Evolutionary conservation across 345 rosid species (phyloP).

Genomic region (Aurinia saxatilis): DNA sequence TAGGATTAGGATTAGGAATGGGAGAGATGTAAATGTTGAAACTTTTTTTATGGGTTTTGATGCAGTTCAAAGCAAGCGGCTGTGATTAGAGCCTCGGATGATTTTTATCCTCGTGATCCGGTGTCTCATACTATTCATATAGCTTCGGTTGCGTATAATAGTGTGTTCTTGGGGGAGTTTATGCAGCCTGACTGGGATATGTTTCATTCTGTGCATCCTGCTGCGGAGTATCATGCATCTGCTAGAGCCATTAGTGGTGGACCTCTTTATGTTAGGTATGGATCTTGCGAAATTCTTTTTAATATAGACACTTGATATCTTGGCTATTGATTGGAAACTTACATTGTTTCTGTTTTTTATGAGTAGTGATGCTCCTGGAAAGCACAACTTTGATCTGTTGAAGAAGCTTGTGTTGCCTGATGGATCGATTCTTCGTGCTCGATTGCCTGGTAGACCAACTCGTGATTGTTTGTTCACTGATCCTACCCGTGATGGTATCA

Average conservation of each 20-base stretch:
- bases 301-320: neutral
- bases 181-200: slow-evolving; percentile 99
- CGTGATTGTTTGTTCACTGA: slow-evolving; percentile 76
- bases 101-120: slow-evolving; percentile 89
- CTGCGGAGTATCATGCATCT: slow-evolving; percentile 91
- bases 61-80: slow-evolving; percentile 94
- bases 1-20: neutral
- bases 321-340: neutral
- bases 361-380: slow-evolving; percentile 87
- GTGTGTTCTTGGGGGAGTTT: slow-evolving; percentile 81
- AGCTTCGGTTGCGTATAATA: slow-evolving; percentile 82
- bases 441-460: slow-evolving; percentile 90
- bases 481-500: slow-evolving; percentile 79
- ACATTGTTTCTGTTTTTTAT: slow-evolving; percentile 4
- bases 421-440: slow-evolving; percentile 79
- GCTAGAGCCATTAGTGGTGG: slow-evolving; percentile 97
- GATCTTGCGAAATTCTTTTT: neutral
- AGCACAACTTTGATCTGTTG: slow-evolving; percentile 72
- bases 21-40: neutral
- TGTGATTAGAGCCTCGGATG: slow-evolving; percentile 87
- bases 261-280: slow-evolving; percentile 77
- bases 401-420: slow-evolving; percentile 83
- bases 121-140: slow-evolving; percentile 88
- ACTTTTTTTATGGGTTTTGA: neutral
- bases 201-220: slow-evolving; percentile 90